Evolutionary conservation across 352 stramenopile species (phyloP).

Genomic region (Phytophthora sojae): DNA sequence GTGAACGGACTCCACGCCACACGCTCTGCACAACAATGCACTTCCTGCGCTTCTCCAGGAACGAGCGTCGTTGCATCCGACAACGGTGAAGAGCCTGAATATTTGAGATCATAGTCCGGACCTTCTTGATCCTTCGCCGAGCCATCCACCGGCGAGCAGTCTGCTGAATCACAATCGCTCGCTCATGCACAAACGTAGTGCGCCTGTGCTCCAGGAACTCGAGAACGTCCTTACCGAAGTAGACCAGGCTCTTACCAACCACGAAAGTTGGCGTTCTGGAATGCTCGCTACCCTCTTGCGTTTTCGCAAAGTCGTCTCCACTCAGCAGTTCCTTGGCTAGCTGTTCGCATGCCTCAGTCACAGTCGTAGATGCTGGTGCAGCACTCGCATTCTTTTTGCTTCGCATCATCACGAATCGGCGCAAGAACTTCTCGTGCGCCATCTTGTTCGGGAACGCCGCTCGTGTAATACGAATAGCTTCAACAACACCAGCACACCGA

Average conservation of each 20-base stretch:
- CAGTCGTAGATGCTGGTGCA: slow-evolving; percentile 48
- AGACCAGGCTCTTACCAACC: slow-evolving; percentile 91
- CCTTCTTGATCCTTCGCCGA: slow-evolving; percentile 52
- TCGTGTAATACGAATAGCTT: slow-evolving; percentile 92
- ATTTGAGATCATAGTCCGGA: slow-evolving; percentile 61
- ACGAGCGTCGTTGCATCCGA: slow-evolving; percentile 52
- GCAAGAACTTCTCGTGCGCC: slow-evolving; percentile 90
- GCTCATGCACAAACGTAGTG: slow-evolving; percentile 75
- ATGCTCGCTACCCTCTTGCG: slow-evolving; percentile 42
- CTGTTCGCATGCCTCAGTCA: slow-evolving; percentile 70
- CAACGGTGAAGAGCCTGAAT: slow-evolving; percentile 68
- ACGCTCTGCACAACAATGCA: slow-evolving; percentile 74
- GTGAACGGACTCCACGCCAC: slow-evolving; percentile 75
- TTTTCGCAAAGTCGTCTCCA: slow-evolving; percentile 48
- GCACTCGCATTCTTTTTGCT: slow-evolving; percentile 35
- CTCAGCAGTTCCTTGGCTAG: slow-evolving; percentile 58
- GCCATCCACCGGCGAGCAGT: slow-evolving; percentile 62
- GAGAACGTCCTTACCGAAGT: slow-evolving; percentile 94
- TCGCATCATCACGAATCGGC: slow-evolving; percentile 83
- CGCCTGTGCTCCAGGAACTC: slow-evolving; percentile 90
- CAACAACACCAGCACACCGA: slow-evolving; percentile 89
- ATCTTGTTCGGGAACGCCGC: slow-evolving; percentile 95
- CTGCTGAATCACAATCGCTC: slow-evolving; percentile 72
- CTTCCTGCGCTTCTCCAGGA: slow-evolving; percentile 48
- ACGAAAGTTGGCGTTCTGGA: slow-evolving; percentile 67